These are phyloP conservation scores for Cercospora sojina DNA, from an alignment of 2,329 filamentous ascomycete species.

Conservation along the genomic window DNA sequence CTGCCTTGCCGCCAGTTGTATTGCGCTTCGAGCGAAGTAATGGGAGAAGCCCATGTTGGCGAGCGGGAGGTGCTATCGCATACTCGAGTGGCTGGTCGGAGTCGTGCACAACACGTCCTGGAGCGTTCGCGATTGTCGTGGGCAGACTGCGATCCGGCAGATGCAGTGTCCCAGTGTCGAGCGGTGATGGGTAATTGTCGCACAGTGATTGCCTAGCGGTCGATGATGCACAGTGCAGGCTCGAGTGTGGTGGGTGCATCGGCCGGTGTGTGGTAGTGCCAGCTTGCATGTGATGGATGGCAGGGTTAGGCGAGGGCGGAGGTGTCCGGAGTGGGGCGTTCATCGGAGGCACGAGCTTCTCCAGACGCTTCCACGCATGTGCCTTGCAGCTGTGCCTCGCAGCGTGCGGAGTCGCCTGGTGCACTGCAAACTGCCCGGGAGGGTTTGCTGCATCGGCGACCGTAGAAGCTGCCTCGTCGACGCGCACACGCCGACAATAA, in stretches of 20 bases:
- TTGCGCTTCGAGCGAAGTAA: constrained; percentile 25
- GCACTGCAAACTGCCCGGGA: background rate
- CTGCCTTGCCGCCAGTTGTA: constrained; percentile 42
- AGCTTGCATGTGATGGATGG: constrained; percentile 8
- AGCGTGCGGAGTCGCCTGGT: background rate
- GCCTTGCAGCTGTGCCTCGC: constrained; percentile 6
- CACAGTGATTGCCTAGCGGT: background rate
- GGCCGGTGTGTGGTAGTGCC: background rate
- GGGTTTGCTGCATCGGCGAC: background rate
- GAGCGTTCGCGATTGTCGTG: background rate
- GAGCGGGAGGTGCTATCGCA: constrained; percentile 30
- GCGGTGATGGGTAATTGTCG: background rate
- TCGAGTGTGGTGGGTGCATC: background rate
- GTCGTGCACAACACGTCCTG: background rate
- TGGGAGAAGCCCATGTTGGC: constrained; percentile 33
- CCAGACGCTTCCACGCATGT: constrained; percentile 7
- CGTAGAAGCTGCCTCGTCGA: background rate
- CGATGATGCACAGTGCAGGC: background rate
- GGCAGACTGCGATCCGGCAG: background rate
- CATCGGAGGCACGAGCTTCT: background rate
- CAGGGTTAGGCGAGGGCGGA: background rate
- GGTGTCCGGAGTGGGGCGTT: background rate
- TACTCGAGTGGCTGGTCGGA: constrained; percentile 20
- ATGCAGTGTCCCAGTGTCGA: background rate
- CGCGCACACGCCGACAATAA: background rate